These are phyloP conservation scores for Linnemannia hyalina DNA, from an alignment of 192 early-diverging fungal genomes.

Conservation along the genomic window DNA sequence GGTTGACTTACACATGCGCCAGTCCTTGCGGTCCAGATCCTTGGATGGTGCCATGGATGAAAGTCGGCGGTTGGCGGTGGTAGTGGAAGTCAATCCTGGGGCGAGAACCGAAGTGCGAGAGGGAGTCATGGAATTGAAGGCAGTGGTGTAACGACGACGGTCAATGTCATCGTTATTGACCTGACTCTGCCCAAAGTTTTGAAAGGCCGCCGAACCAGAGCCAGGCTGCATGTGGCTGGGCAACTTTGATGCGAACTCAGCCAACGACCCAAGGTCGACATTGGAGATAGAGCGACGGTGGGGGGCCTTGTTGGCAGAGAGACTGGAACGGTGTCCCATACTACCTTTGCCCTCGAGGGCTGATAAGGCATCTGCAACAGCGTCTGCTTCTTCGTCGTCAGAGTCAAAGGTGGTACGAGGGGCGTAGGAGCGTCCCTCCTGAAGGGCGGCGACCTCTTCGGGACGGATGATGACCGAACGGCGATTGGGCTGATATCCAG, in stretches of 20 bases:
- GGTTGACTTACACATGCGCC: slow-evolving; percentile 43
- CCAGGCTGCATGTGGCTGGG: slow-evolving; percentile 44
- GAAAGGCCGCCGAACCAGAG: slow-evolving; percentile 34
- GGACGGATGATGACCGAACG: slow-evolving; percentile 54
- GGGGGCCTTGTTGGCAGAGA: slow-evolving; percentile 26
- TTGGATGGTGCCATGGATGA: slow-evolving; percentile 27
- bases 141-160: slow-evolving; percentile 48
- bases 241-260: slow-evolving; percentile 45
- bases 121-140: slow-evolving; percentile 25
- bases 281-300: slow-evolving; percentile 26
- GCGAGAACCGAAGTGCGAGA: slow-evolving; percentile 15
- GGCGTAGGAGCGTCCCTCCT: slow-evolving; percentile 44
- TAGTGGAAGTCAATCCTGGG: slow-evolving; percentile 1
- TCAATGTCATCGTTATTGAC: slow-evolving; percentile 44
- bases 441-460: slow-evolving; percentile 42
- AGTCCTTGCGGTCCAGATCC: slow-evolving; percentile 46
- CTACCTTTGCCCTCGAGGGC: slow-evolving; percentile 50
- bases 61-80: slow-evolving; percentile 24
- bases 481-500: slow-evolving; percentile 35
- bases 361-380: slow-evolving; percentile 48
- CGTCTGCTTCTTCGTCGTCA: slow-evolving; percentile 42
- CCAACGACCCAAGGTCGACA: slow-evolving; percentile 35
- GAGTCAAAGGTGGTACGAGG: slow-evolving; percentile 27
- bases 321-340: slow-evolving; percentile 30
- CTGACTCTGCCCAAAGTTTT: slow-evolving; percentile 41